A percentile compares a stretch with the other conserved stretches of the same genome.
Evolutionary conservation across 1,284 basidiomycete species (phyloP).

Genomic region (Leccinum pseudoinsigne): DNA sequence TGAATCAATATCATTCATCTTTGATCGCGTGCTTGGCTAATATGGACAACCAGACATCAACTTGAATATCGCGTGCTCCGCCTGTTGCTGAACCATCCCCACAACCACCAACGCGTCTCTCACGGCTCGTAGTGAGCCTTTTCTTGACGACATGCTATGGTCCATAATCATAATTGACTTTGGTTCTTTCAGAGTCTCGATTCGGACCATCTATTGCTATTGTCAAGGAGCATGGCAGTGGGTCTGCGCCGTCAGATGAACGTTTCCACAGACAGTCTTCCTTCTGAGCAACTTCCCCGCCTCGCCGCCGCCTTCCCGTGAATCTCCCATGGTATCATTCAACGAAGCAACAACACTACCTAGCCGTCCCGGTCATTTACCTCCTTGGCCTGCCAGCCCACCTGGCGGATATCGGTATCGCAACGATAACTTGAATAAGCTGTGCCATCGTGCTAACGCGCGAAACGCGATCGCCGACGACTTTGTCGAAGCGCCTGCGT

Average conservation of each 20-base stretch:
- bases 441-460: neutral
- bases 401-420: constrained; percentile 12
- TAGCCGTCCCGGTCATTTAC: constrained; percentile 21
- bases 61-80: neutral
- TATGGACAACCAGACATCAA: constrained; percentile 12
- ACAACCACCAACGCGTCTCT: constrained; percentile 12
- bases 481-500: constrained; percentile 6
- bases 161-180: neutral
- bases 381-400: constrained; percentile 25
- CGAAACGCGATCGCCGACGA: constrained; percentile 10
- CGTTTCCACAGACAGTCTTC: constrained; percentile 22
- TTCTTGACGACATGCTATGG: neutral
- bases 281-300: constrained; percentile 16
- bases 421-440: constrained; percentile 5
- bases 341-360: constrained; percentile 14
- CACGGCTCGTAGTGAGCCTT: constrained; percentile 24
- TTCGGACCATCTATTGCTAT: constrained; percentile 31
- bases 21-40: constrained; percentile 10
- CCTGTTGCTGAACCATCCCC: constrained; percentile 16
- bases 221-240: constrained; percentile 18
- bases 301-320: constrained; percentile 33
- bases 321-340: constrained; percentile 27
- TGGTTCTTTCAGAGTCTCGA: constrained; percentile 26
- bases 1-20: constrained; percentile 6
- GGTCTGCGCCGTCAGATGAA: constrained; percentile 10